phyloP scores from a whole-genome alignment of 805 yeast species.

The Lipomyces orientalis region DNA sequence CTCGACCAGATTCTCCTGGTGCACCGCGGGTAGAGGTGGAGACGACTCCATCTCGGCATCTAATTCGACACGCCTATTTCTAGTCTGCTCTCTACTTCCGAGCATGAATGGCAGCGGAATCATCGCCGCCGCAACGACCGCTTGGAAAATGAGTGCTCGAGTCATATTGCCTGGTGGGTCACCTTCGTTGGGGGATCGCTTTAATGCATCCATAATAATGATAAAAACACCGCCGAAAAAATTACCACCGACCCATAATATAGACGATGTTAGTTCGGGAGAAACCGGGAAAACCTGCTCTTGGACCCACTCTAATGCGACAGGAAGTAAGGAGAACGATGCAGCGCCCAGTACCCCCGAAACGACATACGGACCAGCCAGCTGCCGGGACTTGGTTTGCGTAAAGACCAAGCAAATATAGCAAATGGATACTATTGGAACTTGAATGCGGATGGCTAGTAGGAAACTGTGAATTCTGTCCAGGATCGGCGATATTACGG shows the following conservation, averaged over 20 bases:
- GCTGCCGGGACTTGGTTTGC: slow-evolving; percentile 38
- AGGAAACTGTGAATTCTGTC: slow-evolving; percentile 42
- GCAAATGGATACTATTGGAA: slow-evolving; percentile 43
- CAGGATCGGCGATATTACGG: slow-evolving; percentile 43
- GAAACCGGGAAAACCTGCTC: slow-evolving; percentile 46
- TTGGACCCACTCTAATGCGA: slow-evolving; percentile 44
- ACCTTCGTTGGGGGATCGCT: slow-evolving; percentile 40
- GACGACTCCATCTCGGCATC: slow-evolving; percentile 7
- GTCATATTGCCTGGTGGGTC: slow-evolving; percentile 45
- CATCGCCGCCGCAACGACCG: slow-evolving; percentile 43
- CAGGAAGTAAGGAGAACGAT: slow-evolving; percentile 44
- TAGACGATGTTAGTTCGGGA: slow-evolving; percentile 43
- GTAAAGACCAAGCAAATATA: slow-evolving; percentile 45
- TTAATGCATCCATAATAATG: slow-evolving; percentile 44
- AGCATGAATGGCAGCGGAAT: slow-evolving; percentile 39
- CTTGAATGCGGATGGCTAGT: slow-evolving; percentile 37
- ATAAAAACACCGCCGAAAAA: slow-evolving; percentile 45
- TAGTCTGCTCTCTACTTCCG: slow-evolving; percentile 17
- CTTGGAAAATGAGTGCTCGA: slow-evolving; percentile 45
- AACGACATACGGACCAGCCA: slow-evolving; percentile 45
- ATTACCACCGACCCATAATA: slow-evolving; percentile 46
- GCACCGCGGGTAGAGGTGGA: background rate
- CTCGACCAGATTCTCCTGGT: background rate
- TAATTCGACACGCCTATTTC: slow-evolving; percentile 27
- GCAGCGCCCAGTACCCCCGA: slow-evolving; percentile 44